phyloP scores from a whole-genome alignment of 2,329 filamentous ascomycete genomes.

The Camptophora hylomeconis region DNA sequence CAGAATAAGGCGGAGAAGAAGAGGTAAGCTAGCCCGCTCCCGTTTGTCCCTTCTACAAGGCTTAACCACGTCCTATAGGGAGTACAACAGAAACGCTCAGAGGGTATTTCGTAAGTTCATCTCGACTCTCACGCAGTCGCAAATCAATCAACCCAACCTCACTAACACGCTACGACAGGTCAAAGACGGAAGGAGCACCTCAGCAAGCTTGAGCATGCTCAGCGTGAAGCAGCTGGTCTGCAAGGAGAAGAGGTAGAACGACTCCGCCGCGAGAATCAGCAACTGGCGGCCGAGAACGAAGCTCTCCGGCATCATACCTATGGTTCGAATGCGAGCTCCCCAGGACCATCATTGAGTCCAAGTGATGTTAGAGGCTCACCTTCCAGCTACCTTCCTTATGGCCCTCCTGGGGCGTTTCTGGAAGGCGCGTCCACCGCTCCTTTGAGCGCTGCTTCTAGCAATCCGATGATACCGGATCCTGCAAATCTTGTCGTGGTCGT shows the following conservation, averaged over 20 bases:
- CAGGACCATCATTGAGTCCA: conserved; percentile 14
- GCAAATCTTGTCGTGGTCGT: conserved; percentile 18
- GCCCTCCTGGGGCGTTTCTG: conserved; percentile 9
- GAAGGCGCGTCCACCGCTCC: conserved; percentile 7
- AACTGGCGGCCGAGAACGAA: conserved; percentile 29
- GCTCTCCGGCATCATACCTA: conserved; percentile 24
- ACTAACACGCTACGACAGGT: conserved; percentile 19
- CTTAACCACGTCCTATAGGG: conserved; percentile 8
- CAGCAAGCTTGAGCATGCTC: conserved; percentile 30
- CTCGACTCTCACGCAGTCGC: conserved; percentile 8
- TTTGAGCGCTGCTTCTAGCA: conserved; percentile 3
- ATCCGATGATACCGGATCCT: conserved; percentile 10
- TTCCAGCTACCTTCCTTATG: conserved; percentile 12
- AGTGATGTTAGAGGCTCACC: conserved; percentile 16
- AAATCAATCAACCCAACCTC: neutral
- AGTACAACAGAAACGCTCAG: conserved; percentile 31
- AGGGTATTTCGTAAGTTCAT: conserved; percentile 29
- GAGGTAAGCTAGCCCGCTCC: conserved; percentile 10
- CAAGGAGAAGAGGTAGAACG: conserved; percentile 30
- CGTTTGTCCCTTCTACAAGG: neutral
- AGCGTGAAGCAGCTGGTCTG: conserved; percentile 26
- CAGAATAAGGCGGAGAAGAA: conserved; percentile 20
- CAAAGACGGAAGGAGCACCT: conserved; percentile 32
- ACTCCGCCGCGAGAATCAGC: conserved; percentile 27
- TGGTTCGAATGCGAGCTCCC: conserved; percentile 21